phyloP scores from a whole-genome alignment of 805 yeast genomes.

The Phaffomyces opuntiae region DNA sequence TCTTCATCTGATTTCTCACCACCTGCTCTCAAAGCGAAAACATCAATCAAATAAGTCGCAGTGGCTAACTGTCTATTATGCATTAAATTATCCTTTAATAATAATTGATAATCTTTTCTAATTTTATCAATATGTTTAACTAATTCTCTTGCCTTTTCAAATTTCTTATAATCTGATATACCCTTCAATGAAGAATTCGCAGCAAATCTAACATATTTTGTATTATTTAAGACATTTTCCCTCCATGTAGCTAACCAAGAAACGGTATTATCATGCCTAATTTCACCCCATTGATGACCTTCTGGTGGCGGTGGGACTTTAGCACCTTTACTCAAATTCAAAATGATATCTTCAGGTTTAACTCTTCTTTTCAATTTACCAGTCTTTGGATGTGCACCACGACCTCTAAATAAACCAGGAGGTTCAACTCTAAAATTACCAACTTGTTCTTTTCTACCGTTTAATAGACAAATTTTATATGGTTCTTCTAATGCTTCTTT shows the following conservation, averaged over 20 bases:
- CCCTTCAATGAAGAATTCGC: conserved; percentile 90
- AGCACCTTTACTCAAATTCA: conserved; percentile 70
- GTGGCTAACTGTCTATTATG: conserved; percentile 87
- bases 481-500: conserved; percentile 74
- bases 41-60: conserved; percentile 87
- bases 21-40: conserved; percentile 93
- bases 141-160: conserved; percentile 87
- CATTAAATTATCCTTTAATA: conserved; percentile 72
- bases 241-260: conserved; percentile 98
- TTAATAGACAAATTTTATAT: conserved; percentile 69
- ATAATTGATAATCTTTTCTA: conserved; percentile 63
- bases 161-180: conserved; percentile 82
- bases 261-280: conserved; percentile 81
- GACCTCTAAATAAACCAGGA: conserved; percentile 91
- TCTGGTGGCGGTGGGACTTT: conserved; percentile 75
- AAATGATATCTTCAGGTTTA: conserved; percentile 78
- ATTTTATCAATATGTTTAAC: conserved; percentile 65
- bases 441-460: conserved; percentile 86
- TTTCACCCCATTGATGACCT: conserved; percentile 88
- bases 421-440: conserved; percentile 95
- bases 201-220: conserved; percentile 87
- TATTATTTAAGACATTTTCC: conserved; percentile 78
- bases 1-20: conserved; percentile 97
- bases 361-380: conserved; percentile 87
- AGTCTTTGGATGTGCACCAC: conserved; percentile 96